phyloP scores from a whole-genome alignment of 2,329 filamentous ascomycete species.

The Monosporascus sp. region DNA sequence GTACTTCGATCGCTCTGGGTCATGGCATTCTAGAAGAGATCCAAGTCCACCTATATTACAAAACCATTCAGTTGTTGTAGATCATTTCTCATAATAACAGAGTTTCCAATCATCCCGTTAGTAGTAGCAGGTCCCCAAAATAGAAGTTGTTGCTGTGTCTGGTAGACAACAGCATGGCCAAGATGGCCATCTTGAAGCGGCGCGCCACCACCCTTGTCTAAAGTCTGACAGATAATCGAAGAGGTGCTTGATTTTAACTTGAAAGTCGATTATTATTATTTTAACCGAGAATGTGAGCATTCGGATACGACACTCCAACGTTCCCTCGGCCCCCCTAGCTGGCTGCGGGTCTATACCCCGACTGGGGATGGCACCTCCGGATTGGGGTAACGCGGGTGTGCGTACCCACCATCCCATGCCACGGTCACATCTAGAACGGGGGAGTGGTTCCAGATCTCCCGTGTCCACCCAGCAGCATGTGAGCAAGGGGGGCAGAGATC shows the following conservation, averaged over 20 bases:
- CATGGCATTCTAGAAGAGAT: neutral
- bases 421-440: conserved; percentile 17
- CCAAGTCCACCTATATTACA: neutral
- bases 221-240: too few species aligned
- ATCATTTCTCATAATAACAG: neutral
- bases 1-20: neutral
- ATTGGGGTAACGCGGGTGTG: conserved; percentile 19
- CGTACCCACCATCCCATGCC: conserved; percentile 17
- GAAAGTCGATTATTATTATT: conserved; percentile 17
- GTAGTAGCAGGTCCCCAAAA: neutral
- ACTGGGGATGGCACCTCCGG: conserved; percentile 8
- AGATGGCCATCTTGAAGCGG: neutral
- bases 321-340: conserved; percentile 8
- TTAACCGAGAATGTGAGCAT: conserved; percentile 17
- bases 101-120: too few species aligned
- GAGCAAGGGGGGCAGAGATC: conserved; percentile 4
- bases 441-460: conserved; percentile 19
- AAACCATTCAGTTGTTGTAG: neutral
- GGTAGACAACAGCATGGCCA: neutral
- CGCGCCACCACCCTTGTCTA: too few species aligned
- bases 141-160: neutral
- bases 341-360: conserved; percentile 5
- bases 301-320: conserved; percentile 6
- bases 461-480: conserved; percentile 3
- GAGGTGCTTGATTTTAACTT: too few species aligned